Percentiles rank a stretch among this genome's conserved stretches.
phyloP scores from a whole-genome alignment of 169 alveolate genomes.

The Plasmodium malariae region DNA sequence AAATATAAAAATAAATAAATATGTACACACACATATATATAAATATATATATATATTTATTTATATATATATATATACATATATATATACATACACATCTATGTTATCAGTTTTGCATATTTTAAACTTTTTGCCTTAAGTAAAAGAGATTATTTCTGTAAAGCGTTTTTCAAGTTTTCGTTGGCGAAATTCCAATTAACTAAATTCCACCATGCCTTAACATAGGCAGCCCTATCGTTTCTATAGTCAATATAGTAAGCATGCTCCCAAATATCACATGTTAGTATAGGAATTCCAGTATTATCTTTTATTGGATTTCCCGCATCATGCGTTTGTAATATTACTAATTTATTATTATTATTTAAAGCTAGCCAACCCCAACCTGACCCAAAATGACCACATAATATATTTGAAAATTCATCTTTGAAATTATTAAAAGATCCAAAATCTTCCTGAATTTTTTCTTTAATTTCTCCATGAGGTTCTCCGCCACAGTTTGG shows the following conservation, averaged over 20 bases:
- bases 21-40: not conserved
- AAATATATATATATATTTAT: not conserved
- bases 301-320: conserved; percentile 92
- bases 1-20: not conserved
- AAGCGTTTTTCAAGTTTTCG: conserved; percentile 80
- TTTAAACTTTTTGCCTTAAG: too few relatives aligned
- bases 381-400: conserved; percentile 97
- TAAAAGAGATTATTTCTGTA: conserved; percentile 56
- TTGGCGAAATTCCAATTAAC: conserved; percentile 96
- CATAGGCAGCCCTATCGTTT: conserved; percentile 92
- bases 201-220: conserved; percentile 94
- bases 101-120: too few relatives aligned
- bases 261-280: conserved; percentile 98
- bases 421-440: conserved; percentile 88
- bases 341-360: conserved; percentile 91
- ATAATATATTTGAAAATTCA: conserved; percentile 88
- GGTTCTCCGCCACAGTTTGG: conserved; percentile 95
- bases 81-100: too few relatives aligned
- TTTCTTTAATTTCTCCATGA: conserved; percentile 86
- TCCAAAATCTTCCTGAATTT: conserved; percentile 91
- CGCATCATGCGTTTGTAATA: conserved; percentile 93
- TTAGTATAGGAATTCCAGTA: conserved; percentile 91
- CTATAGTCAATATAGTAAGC: conserved; percentile 96
- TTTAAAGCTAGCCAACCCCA: conserved; percentile 98
- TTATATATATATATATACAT: too few relatives aligned